phyloP scores from a whole-genome alignment of 2,329 filamentous ascomycete genomes.

The Neocatenulostroma microsporum region DNA sequence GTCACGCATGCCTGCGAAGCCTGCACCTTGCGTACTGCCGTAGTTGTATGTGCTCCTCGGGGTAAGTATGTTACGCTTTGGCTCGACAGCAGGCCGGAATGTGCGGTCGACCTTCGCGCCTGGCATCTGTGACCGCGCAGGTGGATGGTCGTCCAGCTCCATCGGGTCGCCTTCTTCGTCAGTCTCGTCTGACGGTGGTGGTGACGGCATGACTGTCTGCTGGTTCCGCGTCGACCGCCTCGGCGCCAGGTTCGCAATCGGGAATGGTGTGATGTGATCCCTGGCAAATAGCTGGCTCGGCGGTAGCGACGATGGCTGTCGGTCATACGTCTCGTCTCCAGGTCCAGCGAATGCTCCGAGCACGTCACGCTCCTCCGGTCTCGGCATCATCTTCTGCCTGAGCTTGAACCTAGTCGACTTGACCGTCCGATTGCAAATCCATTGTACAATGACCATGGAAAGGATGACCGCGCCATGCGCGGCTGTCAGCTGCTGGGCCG shows the following conservation, averaged over 20 bases:
- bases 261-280: constrained; percentile 26
- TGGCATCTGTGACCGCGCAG: constrained; percentile 13
- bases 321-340: constrained; percentile 15
- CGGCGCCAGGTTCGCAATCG: constrained; percentile 28
- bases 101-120: constrained; percentile 11
- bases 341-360: constrained; percentile 22
- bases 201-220: constrained; percentile 14
- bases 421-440: constrained; percentile 18
- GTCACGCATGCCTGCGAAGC: constrained; percentile 18
- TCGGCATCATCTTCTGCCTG: constrained; percentile 27
- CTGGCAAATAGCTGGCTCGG: constrained; percentile 21
- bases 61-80: neutral
- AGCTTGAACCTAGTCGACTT: constrained; percentile 23
- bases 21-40: constrained; percentile 19
- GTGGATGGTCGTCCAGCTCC: constrained; percentile 58
- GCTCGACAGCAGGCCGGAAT: constrained; percentile 31
- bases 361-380: constrained; percentile 23
- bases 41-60: constrained; percentile 39
- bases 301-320: constrained; percentile 21
- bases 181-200: constrained; percentile 17
- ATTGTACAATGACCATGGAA: constrained; percentile 40
- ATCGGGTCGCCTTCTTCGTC: constrained; percentile 49
- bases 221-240: constrained; percentile 10
- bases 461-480: constrained; percentile 50
- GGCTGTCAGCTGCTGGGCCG: constrained; percentile 32